phyloP scores from a whole-genome alignment of 768 basidiomycete species.

The Tephrocybe sp. region DNA sequence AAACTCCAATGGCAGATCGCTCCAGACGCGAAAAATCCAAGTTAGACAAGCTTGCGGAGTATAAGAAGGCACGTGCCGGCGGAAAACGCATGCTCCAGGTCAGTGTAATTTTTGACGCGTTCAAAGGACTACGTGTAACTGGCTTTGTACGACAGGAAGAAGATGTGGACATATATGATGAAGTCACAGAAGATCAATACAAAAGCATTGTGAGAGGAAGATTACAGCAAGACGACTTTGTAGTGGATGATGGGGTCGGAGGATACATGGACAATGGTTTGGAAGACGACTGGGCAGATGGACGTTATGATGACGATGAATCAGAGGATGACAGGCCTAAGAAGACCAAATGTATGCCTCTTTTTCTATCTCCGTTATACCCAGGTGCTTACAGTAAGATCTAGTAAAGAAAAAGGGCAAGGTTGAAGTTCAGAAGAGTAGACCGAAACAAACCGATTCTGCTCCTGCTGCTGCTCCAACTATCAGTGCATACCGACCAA shows the following conservation, averaged over 20 bases:
- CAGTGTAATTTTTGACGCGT: constrained; percentile 6
- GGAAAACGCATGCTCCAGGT: constrained; percentile 16
- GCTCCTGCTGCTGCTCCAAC: constrained; percentile 55
- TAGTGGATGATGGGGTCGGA: constrained; percentile 87
- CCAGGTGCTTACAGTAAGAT: neutral
- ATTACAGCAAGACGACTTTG: constrained; percentile 87
- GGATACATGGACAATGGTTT: constrained; percentile 97
- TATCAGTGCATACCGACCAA: constrained; percentile 79
- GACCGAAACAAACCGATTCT: constrained; percentile 48
- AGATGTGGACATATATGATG: constrained; percentile 78
- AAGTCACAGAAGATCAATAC: constrained; percentile 89
- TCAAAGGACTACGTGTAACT: neutral
- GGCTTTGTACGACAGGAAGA: constrained; percentile 35
- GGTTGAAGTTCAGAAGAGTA: constrained; percentile 29
- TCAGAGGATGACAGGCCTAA: constrained; percentile 50
- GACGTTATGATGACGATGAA: constrained; percentile 53
- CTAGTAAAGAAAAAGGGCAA: constrained; percentile 41
- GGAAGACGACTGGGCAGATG: constrained; percentile 80
- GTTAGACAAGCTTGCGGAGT: constrained; percentile 17
- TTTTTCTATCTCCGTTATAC: neutral
- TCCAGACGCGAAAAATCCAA: constrained; percentile 33
- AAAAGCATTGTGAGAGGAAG: constrained; percentile 78
- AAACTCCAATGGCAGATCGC: constrained; percentile 33
- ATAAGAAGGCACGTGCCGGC: constrained; percentile 16
- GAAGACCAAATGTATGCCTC: constrained; percentile 39